These are phyloP conservation scores for Spizellomyces punctatus DNA, from an alignment of 192 early-diverging fungal genomes.

Conservation along the genomic window DNA sequence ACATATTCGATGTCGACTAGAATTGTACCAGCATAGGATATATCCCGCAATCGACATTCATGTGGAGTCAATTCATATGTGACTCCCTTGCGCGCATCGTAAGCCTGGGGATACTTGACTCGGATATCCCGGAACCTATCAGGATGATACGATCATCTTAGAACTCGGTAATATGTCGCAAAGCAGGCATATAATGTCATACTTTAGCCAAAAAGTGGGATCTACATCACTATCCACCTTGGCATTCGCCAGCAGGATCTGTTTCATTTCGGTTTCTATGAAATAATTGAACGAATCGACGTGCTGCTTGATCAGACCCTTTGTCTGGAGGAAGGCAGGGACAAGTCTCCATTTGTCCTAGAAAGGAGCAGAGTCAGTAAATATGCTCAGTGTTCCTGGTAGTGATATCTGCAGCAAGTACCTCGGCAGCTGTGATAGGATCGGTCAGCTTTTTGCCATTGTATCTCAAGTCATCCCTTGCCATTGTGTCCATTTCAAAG, in stretches of 20 bases:
- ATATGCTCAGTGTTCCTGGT: no score
- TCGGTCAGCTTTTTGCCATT: slow-evolving; percentile 56
- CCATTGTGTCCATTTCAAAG: slow-evolving; percentile 55
- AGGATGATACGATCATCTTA: slow-evolving; percentile 34
- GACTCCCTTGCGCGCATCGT: slow-evolving; percentile 70
- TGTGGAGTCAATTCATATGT: slow-evolving; percentile 84
- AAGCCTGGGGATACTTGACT: slow-evolving; percentile 78
- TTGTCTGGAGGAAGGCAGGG: slow-evolving; percentile 95
- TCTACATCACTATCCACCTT: slow-evolving; percentile 91
- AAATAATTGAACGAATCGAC: slow-evolving; percentile 99
- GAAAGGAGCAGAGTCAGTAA: neutral
- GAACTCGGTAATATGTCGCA: neutral
- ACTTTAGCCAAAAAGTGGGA: slow-evolving; percentile 87
- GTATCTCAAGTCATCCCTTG: slow-evolving; percentile 58
- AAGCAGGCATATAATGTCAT: slow-evolving; percentile 35
- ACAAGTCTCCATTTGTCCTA: slow-evolving; percentile 98
- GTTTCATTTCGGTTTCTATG: slow-evolving; percentile 90
- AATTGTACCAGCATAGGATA: slow-evolving; percentile 92
- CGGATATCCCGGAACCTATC: slow-evolving; percentile 76
- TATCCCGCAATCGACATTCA: slow-evolving; percentile 94
- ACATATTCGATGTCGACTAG: slow-evolving; percentile 93
- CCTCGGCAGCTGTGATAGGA: slow-evolving; percentile 60
- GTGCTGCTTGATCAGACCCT: slow-evolving; percentile 98
- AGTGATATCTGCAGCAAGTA: neutral
- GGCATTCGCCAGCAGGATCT: slow-evolving; percentile 92